phyloP scores from a whole-genome alignment of 1,284 basidiomycete genomes.

The Phenoliferia sp. region DNA sequence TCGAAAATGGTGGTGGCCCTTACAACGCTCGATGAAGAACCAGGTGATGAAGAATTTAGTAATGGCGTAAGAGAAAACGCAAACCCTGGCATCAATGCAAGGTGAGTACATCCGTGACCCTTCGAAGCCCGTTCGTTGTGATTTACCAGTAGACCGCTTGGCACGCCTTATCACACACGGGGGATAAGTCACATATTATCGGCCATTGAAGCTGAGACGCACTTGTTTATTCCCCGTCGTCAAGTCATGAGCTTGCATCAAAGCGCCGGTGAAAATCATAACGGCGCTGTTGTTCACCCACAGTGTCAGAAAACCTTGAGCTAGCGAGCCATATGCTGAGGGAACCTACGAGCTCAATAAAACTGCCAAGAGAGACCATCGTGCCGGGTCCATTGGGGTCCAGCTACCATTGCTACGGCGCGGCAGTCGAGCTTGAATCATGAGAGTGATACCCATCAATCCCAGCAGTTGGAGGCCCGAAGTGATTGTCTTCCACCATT shows the following conservation, averaged over 20 bases:
- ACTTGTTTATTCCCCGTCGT: no score
- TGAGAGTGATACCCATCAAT: no score
- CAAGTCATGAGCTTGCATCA: no score
- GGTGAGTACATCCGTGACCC: not conserved
- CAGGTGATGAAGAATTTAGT: not conserved
- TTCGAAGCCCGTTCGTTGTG: not conserved
- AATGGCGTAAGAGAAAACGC: not conserved
- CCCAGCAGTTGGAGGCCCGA: no score
- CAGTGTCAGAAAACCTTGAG: not conserved
- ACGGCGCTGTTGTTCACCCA: no score
- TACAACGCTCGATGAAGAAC: not conserved
- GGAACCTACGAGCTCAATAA: not conserved
- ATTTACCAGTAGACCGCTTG: not conserved
- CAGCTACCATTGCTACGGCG: not conserved
- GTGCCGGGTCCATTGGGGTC: not conserved
- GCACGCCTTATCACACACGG: not conserved
- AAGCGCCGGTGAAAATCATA: not conserved
- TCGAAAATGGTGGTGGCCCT: not conserved
- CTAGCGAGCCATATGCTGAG: not conserved
- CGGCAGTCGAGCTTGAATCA: not conserved
- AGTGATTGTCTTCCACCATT: no score
- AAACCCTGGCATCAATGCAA: not conserved
- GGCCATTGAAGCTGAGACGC: no score
- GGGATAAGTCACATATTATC: no score
- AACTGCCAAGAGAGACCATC: not conserved